phyloP scores from a whole-genome alignment of 306 rosid genomes.

The Albizia julibrissin region DNA sequence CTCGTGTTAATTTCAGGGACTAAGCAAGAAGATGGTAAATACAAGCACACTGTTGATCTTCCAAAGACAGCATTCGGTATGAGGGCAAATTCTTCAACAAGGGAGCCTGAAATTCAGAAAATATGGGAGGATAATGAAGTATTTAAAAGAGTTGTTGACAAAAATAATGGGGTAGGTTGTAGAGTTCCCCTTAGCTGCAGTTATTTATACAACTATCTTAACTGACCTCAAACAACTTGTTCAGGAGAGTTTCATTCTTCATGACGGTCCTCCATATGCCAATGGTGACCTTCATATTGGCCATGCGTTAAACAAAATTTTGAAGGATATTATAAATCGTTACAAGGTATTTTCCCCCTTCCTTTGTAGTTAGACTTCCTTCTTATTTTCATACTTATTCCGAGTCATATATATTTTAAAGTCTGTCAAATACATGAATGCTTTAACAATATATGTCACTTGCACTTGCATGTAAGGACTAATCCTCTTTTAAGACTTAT shows the following conservation, averaged over 20 bases:
- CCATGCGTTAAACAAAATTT: slow-evolving; percentile 90
- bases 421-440: slow-evolving; percentile 1
- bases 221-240: slow-evolving; percentile 35
- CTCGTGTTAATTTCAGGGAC: slow-evolving; percentile 52
- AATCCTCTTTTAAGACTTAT: slow-evolving; percentile 17
- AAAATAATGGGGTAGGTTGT: slow-evolving; percentile 79
- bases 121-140: slow-evolving; percentile 91
- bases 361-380: slow-evolving; percentile 10
- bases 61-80: slow-evolving; percentile 90
- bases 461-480: slow-evolving; percentile 10
- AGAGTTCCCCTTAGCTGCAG: slow-evolving; percentile 18
- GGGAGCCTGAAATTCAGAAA: slow-evolving; percentile 97
- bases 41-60: slow-evolving; percentile 97
- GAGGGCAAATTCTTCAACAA: slow-evolving; percentile 80
- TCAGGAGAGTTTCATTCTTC: slow-evolving; percentile 86
- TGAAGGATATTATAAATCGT: slow-evolving; percentile 95
- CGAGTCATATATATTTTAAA: slow-evolving; percentile 13
- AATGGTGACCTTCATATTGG: slow-evolving; percentile 99
- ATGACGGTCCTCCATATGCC: slow-evolving; percentile 98
- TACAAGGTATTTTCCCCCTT: slow-evolving; percentile 66
- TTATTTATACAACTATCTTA: slow-evolving; percentile 33
- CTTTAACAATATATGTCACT: slow-evolving; percentile 13
- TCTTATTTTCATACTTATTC: slow-evolving; percentile 17
- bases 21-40: slow-evolving; percentile 84
- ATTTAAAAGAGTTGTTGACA: slow-evolving; percentile 65